Evolutionary conservation across 345 rosid genomes (phyloP), one percentile per base, ranked within the genome.

Genomic region (Brassica incana): DNA sequence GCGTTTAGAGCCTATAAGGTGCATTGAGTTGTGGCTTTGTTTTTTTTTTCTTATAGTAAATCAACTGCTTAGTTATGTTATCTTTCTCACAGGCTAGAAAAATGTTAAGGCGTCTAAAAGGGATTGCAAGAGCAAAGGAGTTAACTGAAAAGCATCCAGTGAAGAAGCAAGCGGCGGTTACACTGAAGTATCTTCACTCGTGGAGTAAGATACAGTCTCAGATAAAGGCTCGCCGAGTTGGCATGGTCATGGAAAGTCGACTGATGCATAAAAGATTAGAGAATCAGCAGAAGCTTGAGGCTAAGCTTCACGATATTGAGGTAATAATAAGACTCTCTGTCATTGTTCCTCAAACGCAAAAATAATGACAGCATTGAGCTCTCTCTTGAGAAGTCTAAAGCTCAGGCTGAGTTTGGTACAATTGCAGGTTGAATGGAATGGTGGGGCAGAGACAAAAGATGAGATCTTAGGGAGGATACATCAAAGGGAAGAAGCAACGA

Each of bases 231-330:
- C 96, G 98, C 12, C 88, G 94, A 74, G 79, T 87, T 23, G 78
- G 78, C 77, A 95, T 95, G 99, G 96, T 93, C 40, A 86, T 85
- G 4, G 99, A 95, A 85, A 81, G 92, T 61, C 86, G 83, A 54
- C 84, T 86, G 32, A 91, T 80, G 83, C 89, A 91, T 85, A 95
- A 92, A 86, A 90, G 90, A 70, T 80, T 91, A 81, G 97, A 93
- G 87, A 90, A 89, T 85, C 98, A 95, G 78, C 88, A 88, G 69
- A 95, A 93, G 85, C 96, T 95, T 18, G 97, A 95, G 89, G 97
- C 97, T 23, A 89, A 87, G 84, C 93, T 95, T 75, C 97, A 95
- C 54, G 91, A 90, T 68, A 68, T 95, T 40, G 98, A 91, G 91
- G 99, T 50, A 14, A 27, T 27, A n/a, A 40, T 91, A 63, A 73